phyloP scores from a whole-genome alignment of 2,329 filamentous ascomycete species.

The Arthrobotrys iridis region DNA sequence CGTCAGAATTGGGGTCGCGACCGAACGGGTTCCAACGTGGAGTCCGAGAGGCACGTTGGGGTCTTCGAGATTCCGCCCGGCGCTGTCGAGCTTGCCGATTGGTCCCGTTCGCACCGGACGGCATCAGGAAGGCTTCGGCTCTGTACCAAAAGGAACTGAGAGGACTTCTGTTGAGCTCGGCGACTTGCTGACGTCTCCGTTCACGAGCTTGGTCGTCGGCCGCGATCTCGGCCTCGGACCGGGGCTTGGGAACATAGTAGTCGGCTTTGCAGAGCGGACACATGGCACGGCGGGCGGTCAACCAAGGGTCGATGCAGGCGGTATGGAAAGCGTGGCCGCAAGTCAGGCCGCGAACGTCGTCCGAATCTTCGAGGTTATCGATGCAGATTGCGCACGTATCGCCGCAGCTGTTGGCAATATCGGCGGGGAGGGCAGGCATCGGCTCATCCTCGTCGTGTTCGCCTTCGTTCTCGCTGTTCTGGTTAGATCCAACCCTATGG shows the following conservation, averaged over 20 bases:
- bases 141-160: constrained; percentile 45
- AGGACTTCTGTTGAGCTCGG: constrained; percentile 43
- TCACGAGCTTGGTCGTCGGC: constrained; percentile 52
- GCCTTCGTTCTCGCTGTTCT: constrained; percentile 70
- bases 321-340: constrained; percentile 99
- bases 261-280: constrained; percentile 98
- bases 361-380: constrained; percentile 91
- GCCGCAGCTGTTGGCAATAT: constrained; percentile 81
- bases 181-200: constrained; percentile 46
- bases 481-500: constrained; percentile 8
- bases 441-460: constrained; percentile 82
- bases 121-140: constrained; percentile 44
- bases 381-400: constrained; percentile 97
- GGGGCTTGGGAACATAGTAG: constrained; percentile 93
- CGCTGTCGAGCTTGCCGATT: constrained; percentile 10
- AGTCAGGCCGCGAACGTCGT: constrained; percentile 90
- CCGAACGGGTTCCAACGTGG: constrained; percentile 50
- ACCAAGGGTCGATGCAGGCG: constrained; percentile 93
- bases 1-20: not conserved
- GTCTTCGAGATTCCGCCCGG: constrained; percentile 14
- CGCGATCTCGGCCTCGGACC: constrained; percentile 68
- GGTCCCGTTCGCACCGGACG: constrained; percentile 4
- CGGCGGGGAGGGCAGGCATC: constrained; percentile 80
- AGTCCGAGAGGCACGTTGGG: constrained; percentile 15
- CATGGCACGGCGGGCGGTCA: constrained; percentile 91